Conservation (phyloP, 495 filamentous ascomycete genomes). For the Hapsidospora chrysogenum region DNA sequence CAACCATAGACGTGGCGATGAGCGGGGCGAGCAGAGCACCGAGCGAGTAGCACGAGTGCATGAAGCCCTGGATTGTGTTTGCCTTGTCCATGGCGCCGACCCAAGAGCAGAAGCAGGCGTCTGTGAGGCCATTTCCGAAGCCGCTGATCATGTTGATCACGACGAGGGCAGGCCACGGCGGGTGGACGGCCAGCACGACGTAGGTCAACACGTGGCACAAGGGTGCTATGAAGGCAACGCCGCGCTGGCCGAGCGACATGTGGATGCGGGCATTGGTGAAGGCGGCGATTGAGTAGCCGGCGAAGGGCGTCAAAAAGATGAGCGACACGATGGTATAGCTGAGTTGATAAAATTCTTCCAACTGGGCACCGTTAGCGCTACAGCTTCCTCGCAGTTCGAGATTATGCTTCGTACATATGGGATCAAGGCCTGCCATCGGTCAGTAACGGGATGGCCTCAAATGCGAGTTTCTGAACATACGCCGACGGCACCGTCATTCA, state of each 20-base stretch:
- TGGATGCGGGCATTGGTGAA: conserved; percentile 47
- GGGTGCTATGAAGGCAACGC: conserved; percentile 52
- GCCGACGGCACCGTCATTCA: conserved; percentile 69
- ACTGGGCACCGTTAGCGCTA: conserved; percentile 11
- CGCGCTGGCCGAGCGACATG: conserved; percentile 48
- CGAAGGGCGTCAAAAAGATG: conserved; percentile 66
- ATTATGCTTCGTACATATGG: conserved; percentile 25
- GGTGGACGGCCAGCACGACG: conserved; percentile 49
- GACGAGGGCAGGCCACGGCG: conserved; percentile 62
- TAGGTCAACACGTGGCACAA: conserved; percentile 49
- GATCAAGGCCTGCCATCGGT: conserved; percentile 39
- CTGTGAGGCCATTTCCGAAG: conserved; percentile 51
- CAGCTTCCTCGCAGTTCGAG: neutral
- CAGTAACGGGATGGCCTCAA: neutral
- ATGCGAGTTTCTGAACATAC: conserved; percentile 41
- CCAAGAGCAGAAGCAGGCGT: conserved; percentile 70
- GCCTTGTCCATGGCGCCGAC: conserved; percentile 56
- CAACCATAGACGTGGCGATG: conserved; percentile 58
- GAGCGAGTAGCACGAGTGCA: conserved; percentile 62
- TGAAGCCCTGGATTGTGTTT: conserved; percentile 52
- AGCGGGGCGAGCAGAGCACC: conserved; percentile 63
- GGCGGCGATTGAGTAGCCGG: conserved; percentile 66
- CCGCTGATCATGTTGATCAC: conserved; percentile 54
- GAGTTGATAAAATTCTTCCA: conserved; percentile 52
- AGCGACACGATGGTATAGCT: conserved; percentile 63